Percentiles rank a stretch among this genome's conserved stretches.
phyloP scores from a whole-genome alignment of 345 rosid species.

The Citrus reticulata region DNA sequence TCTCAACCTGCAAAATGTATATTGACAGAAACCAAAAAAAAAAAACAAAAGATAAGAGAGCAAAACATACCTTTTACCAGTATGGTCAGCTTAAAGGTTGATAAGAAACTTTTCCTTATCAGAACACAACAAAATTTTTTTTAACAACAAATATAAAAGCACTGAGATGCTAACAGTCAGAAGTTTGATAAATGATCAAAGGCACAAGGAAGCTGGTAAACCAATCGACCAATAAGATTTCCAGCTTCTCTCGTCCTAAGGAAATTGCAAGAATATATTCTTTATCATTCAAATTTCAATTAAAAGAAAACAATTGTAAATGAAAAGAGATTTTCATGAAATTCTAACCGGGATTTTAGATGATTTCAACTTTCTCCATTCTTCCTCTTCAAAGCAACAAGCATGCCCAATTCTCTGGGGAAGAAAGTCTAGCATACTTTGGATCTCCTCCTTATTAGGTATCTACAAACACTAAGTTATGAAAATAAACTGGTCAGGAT shows the following conservation, averaged over 20 bases:
- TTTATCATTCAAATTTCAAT: background rate
- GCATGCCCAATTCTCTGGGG: constrained; percentile 96
- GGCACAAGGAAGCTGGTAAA: background rate
- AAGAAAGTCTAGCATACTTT: constrained; percentile 75
- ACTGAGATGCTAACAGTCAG: background rate
- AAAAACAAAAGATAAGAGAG: background rate
- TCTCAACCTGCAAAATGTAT: constrained; percentile 73
- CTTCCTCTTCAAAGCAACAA: constrained; percentile 58
- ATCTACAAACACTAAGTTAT: constrained; percentile 80
- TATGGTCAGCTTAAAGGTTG: background rate
- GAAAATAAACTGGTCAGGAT: constrained; percentile 29
- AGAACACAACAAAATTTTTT: background rate
- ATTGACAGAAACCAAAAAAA: background rate
- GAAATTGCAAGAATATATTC: background rate
- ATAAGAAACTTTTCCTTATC: too few species aligned
- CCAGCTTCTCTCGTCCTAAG: background rate
- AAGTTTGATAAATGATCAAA: background rate
- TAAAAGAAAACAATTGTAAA: background rate
- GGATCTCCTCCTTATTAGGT: constrained; percentile 74
- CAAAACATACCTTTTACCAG: background rate
- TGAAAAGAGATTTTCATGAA: background rate
- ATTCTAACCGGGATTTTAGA: constrained; percentile 60
- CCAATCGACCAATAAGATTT: background rate
- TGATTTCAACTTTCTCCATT: constrained; percentile 60
- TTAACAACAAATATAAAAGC: background rate